phyloP scores from a whole-genome alignment of 1,139 yeast species.

The Protomyces pachydermus region DNA sequence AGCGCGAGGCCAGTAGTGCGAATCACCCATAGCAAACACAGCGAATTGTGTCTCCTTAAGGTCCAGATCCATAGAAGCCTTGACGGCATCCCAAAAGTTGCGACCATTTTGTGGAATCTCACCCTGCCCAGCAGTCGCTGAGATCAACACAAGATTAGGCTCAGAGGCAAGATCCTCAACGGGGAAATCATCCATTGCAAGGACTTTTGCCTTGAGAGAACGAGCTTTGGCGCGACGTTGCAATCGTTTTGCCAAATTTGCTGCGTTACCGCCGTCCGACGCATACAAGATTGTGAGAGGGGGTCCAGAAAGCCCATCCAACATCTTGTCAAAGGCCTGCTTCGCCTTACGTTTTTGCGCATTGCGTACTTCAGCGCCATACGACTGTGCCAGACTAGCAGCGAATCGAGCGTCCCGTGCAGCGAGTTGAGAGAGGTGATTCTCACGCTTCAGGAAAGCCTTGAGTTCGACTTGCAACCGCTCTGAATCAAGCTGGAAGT shows the following conservation, averaged over 20 bases:
- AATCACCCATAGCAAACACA: constrained; percentile 87
- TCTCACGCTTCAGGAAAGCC: constrained; percentile 82
- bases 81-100: constrained; percentile 70
- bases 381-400: constrained; percentile 61
- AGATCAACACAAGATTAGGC: constrained; percentile 55
- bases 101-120: constrained; percentile 77
- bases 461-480: constrained; percentile 70
- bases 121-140: constrained; percentile 96
- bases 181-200: constrained; percentile 62
- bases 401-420: constrained; percentile 69
- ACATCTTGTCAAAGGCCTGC: constrained; percentile 66
- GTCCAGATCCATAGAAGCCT: constrained; percentile 60
- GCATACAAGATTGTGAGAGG: constrained; percentile 89
- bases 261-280: constrained; percentile 89
- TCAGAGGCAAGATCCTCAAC: constrained; percentile 59
- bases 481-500: constrained; percentile 78
- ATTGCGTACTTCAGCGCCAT: constrained; percentile 56
- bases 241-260: constrained; percentile 71
- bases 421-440: constrained; percentile 72
- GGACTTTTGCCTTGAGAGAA: constrained; percentile 51
- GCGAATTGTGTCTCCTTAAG: constrained; percentile 61
- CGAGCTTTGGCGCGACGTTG: constrained; percentile 54
- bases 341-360: constrained; percentile 67
- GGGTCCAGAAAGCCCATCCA: constrained; percentile 88
- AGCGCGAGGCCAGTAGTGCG: constrained; percentile 68